Evolutionary conservation across 2,329 filamentous ascomycete genomes (phyloP).

Genomic region (Chaetomiaceae sp.): DNA sequence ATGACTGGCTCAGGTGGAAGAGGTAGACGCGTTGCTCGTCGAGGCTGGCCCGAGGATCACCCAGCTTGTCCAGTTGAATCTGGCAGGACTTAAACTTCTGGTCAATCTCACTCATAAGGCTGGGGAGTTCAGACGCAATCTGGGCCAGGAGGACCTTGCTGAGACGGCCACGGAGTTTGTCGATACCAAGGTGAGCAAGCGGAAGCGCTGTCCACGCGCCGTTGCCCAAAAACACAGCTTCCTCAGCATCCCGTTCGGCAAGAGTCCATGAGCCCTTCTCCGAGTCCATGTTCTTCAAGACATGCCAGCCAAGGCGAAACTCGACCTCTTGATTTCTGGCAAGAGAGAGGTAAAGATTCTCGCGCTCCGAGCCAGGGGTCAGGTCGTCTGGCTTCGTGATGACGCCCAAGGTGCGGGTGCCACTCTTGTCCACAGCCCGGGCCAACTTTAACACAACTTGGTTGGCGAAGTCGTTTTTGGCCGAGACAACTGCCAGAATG

Average conservation of each 20-base stretch:
- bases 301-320: conserved; percentile 46
- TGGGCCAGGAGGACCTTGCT: conserved; percentile 29
- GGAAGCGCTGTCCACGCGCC: conserved; percentile 21
- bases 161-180: conserved; percentile 24
- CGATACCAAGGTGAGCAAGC: conserved; percentile 21
- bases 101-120: conserved; percentile 30
- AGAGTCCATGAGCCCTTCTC: conserved; percentile 26
- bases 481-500: conserved; percentile 48
- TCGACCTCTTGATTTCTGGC: conserved; percentile 43
- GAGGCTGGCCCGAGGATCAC: conserved; percentile 21
- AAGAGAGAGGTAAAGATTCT: conserved; percentile 37
- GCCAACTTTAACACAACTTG: conserved; percentile 45
- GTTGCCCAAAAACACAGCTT: conserved; percentile 32
- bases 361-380: conserved; percentile 35
- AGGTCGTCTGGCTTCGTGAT: conserved; percentile 51
- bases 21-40: conserved; percentile 27
- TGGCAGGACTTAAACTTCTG: conserved; percentile 24
- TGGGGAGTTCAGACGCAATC: conserved; percentile 31
- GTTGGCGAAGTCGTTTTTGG: conserved; percentile 47
- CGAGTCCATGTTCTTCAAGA: conserved; percentile 35
- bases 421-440: conserved; percentile 24
- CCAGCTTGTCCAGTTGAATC: conserved; percentile 25
- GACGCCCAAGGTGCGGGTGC: conserved; percentile 41
- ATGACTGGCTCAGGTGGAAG: conserved; percentile 14
- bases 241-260: conserved; percentile 30